Evolutionary conservation across 2,329 filamentous ascomycete species (phyloP).

Genomic region (Arthrobotrys musiformis): DNA sequence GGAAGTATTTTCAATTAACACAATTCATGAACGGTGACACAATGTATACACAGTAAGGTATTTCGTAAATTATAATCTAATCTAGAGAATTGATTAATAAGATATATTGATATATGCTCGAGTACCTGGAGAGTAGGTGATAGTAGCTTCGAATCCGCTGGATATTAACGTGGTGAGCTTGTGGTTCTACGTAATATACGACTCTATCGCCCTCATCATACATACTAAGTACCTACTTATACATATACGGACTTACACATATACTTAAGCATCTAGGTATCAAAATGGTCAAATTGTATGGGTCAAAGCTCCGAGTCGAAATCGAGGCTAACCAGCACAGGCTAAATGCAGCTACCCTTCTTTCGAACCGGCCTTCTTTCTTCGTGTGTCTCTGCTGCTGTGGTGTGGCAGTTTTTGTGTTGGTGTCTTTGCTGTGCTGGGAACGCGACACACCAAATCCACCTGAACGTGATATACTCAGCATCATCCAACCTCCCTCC

Average conservation of each 20-base stretch:
- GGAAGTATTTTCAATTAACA: background rate
- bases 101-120: background rate
- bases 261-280: too few relatives aligned
- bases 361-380: background rate
- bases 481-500: constrained; percentile 27
- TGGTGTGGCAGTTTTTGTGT: constrained; percentile 25
- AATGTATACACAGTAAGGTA: too few relatives aligned
- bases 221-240: background rate
- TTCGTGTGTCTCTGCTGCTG: background rate
- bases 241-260: too few relatives aligned
- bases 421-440: constrained; percentile 19
- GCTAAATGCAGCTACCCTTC: constrained; percentile 7
- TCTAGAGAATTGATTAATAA: background rate
- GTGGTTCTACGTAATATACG: background rate
- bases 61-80: too few relatives aligned
- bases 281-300: too few relatives aligned
- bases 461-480: constrained; percentile 22
- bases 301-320: background rate
- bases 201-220: background rate
- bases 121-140: too few relatives aligned
- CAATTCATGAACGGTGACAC: background rate
- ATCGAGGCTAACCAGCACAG: background rate
- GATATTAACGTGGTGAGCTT: background rate
- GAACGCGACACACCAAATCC: constrained; percentile 33
- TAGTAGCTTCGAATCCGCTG: too few relatives aligned